These are phyloP conservation scores for Camelina laxa DNA, from an alignment of 345 rosid species.

Conservation along the genomic window DNA sequence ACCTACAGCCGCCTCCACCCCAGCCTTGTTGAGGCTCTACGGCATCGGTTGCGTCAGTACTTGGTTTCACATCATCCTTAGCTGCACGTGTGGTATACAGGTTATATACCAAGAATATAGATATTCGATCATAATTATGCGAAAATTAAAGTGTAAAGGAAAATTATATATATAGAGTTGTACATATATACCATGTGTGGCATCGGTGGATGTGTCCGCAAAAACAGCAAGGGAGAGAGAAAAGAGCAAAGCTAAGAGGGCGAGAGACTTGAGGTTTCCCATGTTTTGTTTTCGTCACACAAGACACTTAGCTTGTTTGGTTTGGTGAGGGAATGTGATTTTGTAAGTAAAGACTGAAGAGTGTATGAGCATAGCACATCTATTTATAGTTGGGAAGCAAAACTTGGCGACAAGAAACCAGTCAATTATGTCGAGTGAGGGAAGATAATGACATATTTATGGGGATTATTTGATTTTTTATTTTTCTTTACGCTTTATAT, in stretches of 20 bases:
- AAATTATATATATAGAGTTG: neutral
- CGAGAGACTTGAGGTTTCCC: slow-evolving; percentile 32
- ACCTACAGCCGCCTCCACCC: slow-evolving; percentile 17
- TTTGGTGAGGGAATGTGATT: slow-evolving; percentile 23
- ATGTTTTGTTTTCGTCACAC: slow-evolving; percentile 24
- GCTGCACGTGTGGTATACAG: slow-evolving; percentile 13
- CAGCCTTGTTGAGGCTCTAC: slow-evolving; percentile 22
- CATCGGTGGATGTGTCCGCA: slow-evolving; percentile 43
- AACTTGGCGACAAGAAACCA: slow-evolving; percentile 39
- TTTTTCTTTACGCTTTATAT: neutral
- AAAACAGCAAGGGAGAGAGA: slow-evolving; percentile 35
- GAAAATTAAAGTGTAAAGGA: neutral
- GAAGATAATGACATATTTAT: slow-evolving; percentile 22
- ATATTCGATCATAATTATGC: neutral
- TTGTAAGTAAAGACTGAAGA: slow-evolving; percentile 30
- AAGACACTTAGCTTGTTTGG: slow-evolving; percentile 14
- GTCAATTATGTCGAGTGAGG: slow-evolving; percentile 39
- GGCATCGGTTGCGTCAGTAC: slow-evolving; percentile 32
- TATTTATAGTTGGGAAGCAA: slow-evolving; percentile 32
- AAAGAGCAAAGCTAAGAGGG: slow-evolving; percentile 34
- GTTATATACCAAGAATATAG: neutral
- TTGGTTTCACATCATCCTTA: slow-evolving; percentile 35
- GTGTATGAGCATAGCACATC: slow-evolving; percentile 8
- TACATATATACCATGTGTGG: slow-evolving; percentile 31
- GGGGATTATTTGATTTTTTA: neutral